These are phyloP conservation scores for Bryoglossum gracile DNA, from an alignment of 495 filamentous ascomycete genomes.

Conservation along the genomic window DNA sequence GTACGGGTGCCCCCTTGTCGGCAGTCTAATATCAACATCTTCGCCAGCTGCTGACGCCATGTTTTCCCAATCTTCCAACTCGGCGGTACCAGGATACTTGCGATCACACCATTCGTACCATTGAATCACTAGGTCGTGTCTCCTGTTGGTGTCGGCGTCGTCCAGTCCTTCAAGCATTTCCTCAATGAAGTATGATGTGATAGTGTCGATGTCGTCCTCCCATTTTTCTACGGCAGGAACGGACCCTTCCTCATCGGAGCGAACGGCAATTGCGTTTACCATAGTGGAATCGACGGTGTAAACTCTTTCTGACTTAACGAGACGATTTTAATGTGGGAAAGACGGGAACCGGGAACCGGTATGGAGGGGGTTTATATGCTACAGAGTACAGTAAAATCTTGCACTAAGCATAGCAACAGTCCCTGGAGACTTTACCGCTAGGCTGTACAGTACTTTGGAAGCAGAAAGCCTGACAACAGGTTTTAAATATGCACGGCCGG, in stretches of 20 bases:
- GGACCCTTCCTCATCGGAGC: constrained; percentile 1
- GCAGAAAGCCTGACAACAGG: constrained; percentile 2
- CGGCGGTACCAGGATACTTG: constrained; percentile 2
- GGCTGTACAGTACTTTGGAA: not conserved
- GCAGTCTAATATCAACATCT: constrained; percentile 8
- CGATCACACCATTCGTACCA: constrained; percentile 10
- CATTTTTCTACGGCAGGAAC: not conserved
- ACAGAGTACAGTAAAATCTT: not conserved
- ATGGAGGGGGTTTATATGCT: constrained; percentile 1
- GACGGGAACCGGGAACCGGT: not conserved
- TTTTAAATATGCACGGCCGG: no score
- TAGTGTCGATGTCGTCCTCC: not conserved
- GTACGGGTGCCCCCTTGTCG: constrained; percentile 1
- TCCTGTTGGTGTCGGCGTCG: not conserved
- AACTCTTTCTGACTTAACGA: not conserved
- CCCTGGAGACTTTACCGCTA: not conserved
- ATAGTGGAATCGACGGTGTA: not conserved
- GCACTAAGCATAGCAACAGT: constrained; percentile 3
- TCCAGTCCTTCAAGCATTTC: constrained; percentile 1
- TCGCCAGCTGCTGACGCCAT: constrained; percentile 5
- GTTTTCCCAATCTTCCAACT: not conserved
- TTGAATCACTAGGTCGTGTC: constrained; percentile 3
- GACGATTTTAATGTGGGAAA: not conserved
- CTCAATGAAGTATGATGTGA: not conserved
- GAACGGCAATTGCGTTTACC: not conserved